These are phyloP conservation scores for Leishmania mexicana DNA, from an alignment of 208 protist species.

Conservation along the genomic window DNA sequence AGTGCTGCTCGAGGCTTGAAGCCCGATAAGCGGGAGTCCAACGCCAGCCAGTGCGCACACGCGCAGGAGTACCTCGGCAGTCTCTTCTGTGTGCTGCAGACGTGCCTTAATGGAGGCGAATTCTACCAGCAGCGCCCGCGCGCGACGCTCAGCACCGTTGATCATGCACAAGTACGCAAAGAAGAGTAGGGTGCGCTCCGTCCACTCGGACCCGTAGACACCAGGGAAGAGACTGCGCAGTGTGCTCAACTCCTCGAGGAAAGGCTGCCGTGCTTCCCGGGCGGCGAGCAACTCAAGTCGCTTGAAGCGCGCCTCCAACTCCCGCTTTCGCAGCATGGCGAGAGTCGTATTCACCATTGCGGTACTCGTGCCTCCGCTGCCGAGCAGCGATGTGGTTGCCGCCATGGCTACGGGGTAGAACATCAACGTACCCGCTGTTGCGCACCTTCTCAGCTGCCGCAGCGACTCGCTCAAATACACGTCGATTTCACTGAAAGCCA, in stretches of 20 bases:
- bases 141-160: constrained; percentile 59
- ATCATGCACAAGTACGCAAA: constrained; percentile 51
- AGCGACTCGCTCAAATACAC: constrained; percentile 74
- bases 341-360: constrained; percentile 8
- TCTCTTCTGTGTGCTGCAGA: constrained; percentile 20
- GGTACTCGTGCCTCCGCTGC: constrained; percentile 3
- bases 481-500: constrained; percentile 60
- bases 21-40: constrained; percentile 27
- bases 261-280: constrained; percentile 30
- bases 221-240: constrained; percentile 31
- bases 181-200: constrained; percentile 43
- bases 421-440: constrained; percentile 16
- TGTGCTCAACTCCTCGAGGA: constrained; percentile 37
- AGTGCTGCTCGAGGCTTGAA: constrained; percentile 8
- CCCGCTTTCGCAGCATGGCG: constrained; percentile 45
- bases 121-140: constrained; percentile 52
- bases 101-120: constrained; percentile 34
- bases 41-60: constrained; percentile 42
- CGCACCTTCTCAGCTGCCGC: constrained; percentile 55
- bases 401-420: not conserved
- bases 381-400: constrained; percentile 8
- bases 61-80: constrained; percentile 34
- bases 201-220: constrained; percentile 31
- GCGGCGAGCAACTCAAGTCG: constrained; percentile 27
- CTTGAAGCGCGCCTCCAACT: constrained; percentile 68